Conservation (phyloP, 2,329 filamentous ascomycete species). For the Penicillium capsulatum region DNA sequence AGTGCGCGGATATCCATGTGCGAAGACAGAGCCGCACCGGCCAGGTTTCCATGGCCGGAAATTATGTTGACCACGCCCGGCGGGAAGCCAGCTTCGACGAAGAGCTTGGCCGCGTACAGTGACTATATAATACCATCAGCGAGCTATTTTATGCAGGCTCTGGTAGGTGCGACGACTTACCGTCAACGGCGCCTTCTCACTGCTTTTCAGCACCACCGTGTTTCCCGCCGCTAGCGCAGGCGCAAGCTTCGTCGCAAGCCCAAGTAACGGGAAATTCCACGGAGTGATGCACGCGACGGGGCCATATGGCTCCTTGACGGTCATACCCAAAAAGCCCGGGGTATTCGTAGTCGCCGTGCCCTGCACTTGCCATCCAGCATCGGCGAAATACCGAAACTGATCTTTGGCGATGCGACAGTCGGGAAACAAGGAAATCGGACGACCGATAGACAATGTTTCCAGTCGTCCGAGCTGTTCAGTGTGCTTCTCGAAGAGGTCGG, state of each 20-base stretch:
- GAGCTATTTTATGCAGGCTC: not conserved
- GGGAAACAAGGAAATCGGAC: constrained; percentile 28
- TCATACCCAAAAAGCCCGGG: constrained; percentile 26
- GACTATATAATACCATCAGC: constrained; percentile 21
- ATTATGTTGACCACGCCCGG: constrained; percentile 50
- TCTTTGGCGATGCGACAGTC: constrained; percentile 22
- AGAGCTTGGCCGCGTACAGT: constrained; percentile 34
- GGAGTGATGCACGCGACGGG: constrained; percentile 57
- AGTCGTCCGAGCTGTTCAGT: constrained; percentile 31
- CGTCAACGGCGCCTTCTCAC: constrained; percentile 59
- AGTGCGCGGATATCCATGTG: constrained; percentile 60
- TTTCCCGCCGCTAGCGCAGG: constrained; percentile 60
- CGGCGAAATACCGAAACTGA: constrained; percentile 27
- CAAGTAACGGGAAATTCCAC: constrained; percentile 52
- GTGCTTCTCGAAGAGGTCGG: constrained; percentile 28
- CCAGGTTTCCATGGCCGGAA: constrained; percentile 60
- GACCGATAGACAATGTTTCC: constrained; percentile 37
- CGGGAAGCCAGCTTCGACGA: constrained; percentile 43
- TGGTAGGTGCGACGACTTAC: constrained; percentile 30
- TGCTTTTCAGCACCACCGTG: constrained; percentile 59
- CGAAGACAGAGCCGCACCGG: constrained; percentile 46
- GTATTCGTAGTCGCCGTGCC: constrained; percentile 32
- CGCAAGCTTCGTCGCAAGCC: constrained; percentile 52
- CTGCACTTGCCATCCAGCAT: constrained; percentile 27
- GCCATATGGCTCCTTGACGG: constrained; percentile 51